A percentile compares a stretch with the other conserved stretches of the same genome.
Conservation (phyloP, 2,329 filamentous ascomycete genomes). For the Ascocoryne sarcoides region DNA sequence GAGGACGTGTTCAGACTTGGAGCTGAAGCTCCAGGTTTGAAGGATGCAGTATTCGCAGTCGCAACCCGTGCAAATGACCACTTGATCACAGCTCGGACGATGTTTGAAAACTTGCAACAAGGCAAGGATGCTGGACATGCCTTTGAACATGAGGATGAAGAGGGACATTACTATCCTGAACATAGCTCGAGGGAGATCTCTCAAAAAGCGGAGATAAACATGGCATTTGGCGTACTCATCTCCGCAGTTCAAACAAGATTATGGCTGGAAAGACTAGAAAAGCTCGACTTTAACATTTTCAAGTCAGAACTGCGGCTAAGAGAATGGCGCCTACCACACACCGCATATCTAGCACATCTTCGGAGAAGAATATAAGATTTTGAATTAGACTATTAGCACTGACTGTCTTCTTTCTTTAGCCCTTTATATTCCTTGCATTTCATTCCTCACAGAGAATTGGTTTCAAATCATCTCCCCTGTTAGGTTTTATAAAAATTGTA, state of each 20-base stretch:
- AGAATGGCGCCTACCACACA: constrained; percentile 84
- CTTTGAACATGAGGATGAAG: constrained; percentile 79
- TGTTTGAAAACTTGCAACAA: constrained; percentile 71
- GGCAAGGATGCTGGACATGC: constrained; percentile 73
- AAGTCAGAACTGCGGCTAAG: constrained; percentile 51
- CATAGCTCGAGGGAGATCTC: constrained; percentile 32
- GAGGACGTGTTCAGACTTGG: constrained; percentile 83
- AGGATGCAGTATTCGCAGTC: constrained; percentile 84
- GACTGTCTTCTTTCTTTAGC: background rate
- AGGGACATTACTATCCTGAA: constrained; percentile 47
- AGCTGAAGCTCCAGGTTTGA: constrained; percentile 66
- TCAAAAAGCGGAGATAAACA: constrained; percentile 44
- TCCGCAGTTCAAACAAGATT: constrained; percentile 69
- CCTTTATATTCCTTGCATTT: no score
- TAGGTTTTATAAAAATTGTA: no score
- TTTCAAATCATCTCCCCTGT: no score
- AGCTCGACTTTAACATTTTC: constrained; percentile 77
- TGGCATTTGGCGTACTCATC: constrained; percentile 71
- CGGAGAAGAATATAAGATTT: constrained; percentile 38
- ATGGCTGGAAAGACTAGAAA: constrained; percentile 72
- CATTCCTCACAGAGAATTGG: no score
- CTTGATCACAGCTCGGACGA: constrained; percentile 84
- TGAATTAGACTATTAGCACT: background rate
- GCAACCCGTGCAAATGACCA: constrained; percentile 94
- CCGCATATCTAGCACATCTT: constrained; percentile 51